Percentiles rank a stretch among this genome's conserved stretches.
phyloP scores from a whole-genome alignment of 805 yeast species.

The Candida michaelii region DNA sequence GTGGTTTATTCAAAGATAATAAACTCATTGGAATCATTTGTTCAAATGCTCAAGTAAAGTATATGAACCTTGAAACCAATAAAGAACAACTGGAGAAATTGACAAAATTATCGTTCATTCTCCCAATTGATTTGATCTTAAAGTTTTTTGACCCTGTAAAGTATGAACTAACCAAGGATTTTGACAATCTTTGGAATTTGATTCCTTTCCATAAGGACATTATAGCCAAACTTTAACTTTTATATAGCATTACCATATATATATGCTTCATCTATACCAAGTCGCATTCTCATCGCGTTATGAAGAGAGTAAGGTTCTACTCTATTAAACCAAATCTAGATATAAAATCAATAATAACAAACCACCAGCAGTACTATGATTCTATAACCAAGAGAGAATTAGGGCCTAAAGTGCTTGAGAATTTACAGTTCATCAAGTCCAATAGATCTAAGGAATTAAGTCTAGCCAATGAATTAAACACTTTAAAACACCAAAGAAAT shows the following conservation, averaged over 20 bases:
- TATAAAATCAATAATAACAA: constrained; percentile 21
- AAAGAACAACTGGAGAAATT: constrained; percentile 27
- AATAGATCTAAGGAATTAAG: constrained; percentile 26
- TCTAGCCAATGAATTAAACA: constrained; percentile 22
- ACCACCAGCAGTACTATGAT: constrained; percentile 21
- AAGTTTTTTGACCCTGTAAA: constrained; percentile 18
- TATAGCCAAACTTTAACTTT: constrained; percentile 2
- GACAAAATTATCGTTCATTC: constrained; percentile 28
- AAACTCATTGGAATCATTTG: constrained; percentile 42
- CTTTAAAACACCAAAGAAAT: constrained; percentile 27
- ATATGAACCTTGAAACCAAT: constrained; percentile 17
- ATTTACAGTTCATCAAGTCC: constrained; percentile 25
- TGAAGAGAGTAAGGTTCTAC: constrained; percentile 11
- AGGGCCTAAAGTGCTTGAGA: constrained; percentile 16
- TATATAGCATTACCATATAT: background rate
- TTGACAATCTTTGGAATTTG: constrained; percentile 14
- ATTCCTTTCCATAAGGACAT: constrained; percentile 11
- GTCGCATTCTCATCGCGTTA: too few species aligned
- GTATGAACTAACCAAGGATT: constrained; percentile 2
- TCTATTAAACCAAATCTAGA: constrained; percentile 23
- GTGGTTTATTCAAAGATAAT: constrained; percentile 35
- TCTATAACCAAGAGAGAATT: constrained; percentile 30
- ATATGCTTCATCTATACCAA: too few species aligned
- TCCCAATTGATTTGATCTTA: constrained; percentile 33
- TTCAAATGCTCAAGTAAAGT: constrained; percentile 41